Conservation (phyloP, 1,139 yeast species). For the Nakaseomyces glabratus region DNA sequence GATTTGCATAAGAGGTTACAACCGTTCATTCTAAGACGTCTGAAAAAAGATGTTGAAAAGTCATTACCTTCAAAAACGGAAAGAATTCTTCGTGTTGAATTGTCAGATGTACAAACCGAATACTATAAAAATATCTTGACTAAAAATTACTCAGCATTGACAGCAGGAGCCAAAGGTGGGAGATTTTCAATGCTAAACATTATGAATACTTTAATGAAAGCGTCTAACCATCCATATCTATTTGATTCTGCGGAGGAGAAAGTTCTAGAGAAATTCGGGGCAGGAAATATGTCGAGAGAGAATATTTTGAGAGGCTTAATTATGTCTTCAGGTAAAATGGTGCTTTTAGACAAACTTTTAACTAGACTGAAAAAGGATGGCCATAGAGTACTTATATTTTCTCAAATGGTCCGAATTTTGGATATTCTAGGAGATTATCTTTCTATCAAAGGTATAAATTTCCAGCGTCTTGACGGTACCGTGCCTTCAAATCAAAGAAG, state of each 20-base stretch:
- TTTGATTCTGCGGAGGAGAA: constrained; percentile 90
- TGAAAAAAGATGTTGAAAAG: constrained; percentile 95
- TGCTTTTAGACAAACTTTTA: constrained; percentile 76
- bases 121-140: constrained; percentile 91
- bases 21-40: constrained; percentile 84
- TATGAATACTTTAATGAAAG: constrained; percentile 93
- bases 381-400: constrained; percentile 86
- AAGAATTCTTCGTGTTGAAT: constrained; percentile 86
- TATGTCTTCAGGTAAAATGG: constrained; percentile 99
- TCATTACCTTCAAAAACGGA: constrained; percentile 93
- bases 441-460: constrained; percentile 78
- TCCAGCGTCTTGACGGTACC: constrained; percentile 94
- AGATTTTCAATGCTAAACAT: constrained; percentile 82
- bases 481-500: constrained; percentile 90
- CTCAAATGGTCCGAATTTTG: constrained; percentile 95
- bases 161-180: constrained; percentile 71
- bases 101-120: constrained; percentile 90
- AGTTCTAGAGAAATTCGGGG: constrained; percentile 56
- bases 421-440: constrained; percentile 93
- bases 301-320: constrained; percentile 79
- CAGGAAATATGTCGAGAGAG: constrained; percentile 59
- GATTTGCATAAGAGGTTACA: constrained; percentile 75
- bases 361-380: constrained; percentile 85
- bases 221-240: constrained; percentile 92
- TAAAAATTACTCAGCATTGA: constrained; percentile 81